These are phyloP conservation scores for Cicer bijugum DNA, from an alignment of 306 rosid species.

Conservation along the genomic window DNA sequence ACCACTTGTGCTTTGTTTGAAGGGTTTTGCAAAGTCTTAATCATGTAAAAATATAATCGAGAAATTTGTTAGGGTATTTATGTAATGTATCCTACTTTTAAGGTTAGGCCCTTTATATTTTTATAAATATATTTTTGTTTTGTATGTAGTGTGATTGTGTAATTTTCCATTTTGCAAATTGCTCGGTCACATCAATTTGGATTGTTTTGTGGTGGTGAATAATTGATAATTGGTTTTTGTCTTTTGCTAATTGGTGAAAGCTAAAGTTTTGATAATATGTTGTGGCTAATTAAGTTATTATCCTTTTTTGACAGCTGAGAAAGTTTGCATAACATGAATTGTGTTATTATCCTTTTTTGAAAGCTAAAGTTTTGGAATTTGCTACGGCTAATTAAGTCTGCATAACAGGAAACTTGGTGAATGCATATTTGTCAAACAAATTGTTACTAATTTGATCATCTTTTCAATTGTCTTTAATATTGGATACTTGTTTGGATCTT, in stretches of 20 bases:
- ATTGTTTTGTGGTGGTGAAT: slow-evolving; percentile 42
- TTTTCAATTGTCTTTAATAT: neutral
- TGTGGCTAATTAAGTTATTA: slow-evolving; percentile 33
- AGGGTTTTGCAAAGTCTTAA: neutral
- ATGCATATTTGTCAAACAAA: neutral
- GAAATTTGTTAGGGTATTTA: slow-evolving; percentile 35
- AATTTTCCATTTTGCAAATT: slow-evolving; percentile 42
- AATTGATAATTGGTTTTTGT: neutral
- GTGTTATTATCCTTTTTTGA: no score
- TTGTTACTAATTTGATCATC: neutral
- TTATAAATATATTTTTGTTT: no score
- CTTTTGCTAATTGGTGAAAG: slow-evolving; percentile 33
- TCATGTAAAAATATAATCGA: slow-evolving; percentile 24
- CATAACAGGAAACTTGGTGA: neutral
- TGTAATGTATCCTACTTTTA: slow-evolving; percentile 15
- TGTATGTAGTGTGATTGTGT: neutral
- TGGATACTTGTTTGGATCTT: slow-evolving; percentile 29
- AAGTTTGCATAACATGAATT: no score
- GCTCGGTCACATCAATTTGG: slow-evolving; percentile 43
- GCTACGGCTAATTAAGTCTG: no score
- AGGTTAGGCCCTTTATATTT: no score
- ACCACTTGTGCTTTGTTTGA: slow-evolving; percentile 26
- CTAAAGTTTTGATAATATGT: slow-evolving; percentile 39
- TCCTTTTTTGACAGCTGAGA: slow-evolving; percentile 26
- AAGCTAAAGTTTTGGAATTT: no score